Base-by-base conservation (phyloP, 2,329 filamentous ascomycete genomes). In the Dothiorella sarmentorum region DNA sequence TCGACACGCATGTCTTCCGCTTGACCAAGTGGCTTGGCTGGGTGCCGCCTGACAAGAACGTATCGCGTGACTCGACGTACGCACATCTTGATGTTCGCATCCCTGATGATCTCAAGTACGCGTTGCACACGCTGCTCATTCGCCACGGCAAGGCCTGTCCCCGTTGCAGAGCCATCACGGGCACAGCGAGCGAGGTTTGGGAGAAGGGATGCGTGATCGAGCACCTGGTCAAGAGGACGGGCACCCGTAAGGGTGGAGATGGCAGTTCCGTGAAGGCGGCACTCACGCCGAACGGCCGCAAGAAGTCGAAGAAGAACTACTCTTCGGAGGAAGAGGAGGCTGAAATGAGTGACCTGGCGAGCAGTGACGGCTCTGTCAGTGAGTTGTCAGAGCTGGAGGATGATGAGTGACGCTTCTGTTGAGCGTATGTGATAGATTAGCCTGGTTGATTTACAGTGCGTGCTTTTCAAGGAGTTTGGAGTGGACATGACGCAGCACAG, bases 1-100 rank as follows among this genome's bases (percentile, higher is more conserved):
- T 87, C 7, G 85, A 87, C 63, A 87, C 85, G 1, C 85, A 87
- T 68, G 84, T 87, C 60, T 86, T 86, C 66, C 80, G 85, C 1
- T 77, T 87, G 13, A 81, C 78, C 63, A 80, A 81, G 55, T 85
- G 85, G 77, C 76, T 87, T 0, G 79, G 80, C 22, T 87, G 85
- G 84, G 75, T 86, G 1, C 84, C 84, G 0, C 69, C 76, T 47
- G 61, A 72, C 58, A 70, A 72, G 56, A 65, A 73, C 35, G 74
- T 78, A 26, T 77, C 72, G 22, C 68, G 77, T n/a, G 76, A 80
- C 43, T 81, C 78, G 1, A 81, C 82, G 0, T 85, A 83, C 64
- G 78, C 76, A 3, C 85, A 87, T 66, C 79, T 84, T 62, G 83
- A 87, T 60, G 82, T 82, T 1, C 74, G 78, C 29, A 78, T 87